phyloP scores from a whole-genome alignment of 1,284 basidiomycete genomes.

The Melampsora americana region DNA sequence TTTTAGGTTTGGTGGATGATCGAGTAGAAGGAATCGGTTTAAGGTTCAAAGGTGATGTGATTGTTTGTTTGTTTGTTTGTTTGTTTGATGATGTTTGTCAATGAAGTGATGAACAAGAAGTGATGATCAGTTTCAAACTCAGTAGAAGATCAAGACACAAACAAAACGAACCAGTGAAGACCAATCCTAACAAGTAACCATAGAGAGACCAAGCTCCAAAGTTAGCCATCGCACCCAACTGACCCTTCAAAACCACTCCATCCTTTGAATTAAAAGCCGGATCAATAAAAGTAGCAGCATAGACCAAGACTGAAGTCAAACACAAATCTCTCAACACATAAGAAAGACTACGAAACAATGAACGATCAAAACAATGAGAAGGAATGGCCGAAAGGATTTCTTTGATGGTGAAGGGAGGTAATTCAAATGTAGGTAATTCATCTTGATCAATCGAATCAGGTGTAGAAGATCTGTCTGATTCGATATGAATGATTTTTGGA shows the following conservation, averaged over 20 bases:
- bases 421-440: constrained; percentile 17
- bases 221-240: constrained; percentile 27
- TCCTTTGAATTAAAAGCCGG: constrained; percentile 18
- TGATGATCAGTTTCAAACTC: background rate
- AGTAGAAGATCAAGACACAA: background rate
- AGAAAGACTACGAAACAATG: constrained; percentile 73
- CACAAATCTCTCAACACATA: constrained; percentile 61
- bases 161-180: constrained; percentile 33
- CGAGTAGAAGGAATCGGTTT: too few species aligned
- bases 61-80: constrained; percentile 7
- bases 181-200: constrained; percentile 39
- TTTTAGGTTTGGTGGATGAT: background rate
- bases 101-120: background rate
- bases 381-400: constrained; percentile 83
- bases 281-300: constrained; percentile 26
- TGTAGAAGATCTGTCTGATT: constrained; percentile 22
- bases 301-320: constrained; percentile 24
- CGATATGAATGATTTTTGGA: constrained; percentile 34
- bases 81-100: background rate
- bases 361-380: constrained; percentile 84
- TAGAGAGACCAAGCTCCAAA: constrained; percentile 64
- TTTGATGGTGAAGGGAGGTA: constrained; percentile 65
- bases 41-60: background rate
- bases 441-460: constrained; percentile 2
- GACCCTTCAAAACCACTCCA: constrained; percentile 17